phyloP scores from a whole-genome alignment of 768 basidiomycete species.

The Termitomyces sp. region DNA sequence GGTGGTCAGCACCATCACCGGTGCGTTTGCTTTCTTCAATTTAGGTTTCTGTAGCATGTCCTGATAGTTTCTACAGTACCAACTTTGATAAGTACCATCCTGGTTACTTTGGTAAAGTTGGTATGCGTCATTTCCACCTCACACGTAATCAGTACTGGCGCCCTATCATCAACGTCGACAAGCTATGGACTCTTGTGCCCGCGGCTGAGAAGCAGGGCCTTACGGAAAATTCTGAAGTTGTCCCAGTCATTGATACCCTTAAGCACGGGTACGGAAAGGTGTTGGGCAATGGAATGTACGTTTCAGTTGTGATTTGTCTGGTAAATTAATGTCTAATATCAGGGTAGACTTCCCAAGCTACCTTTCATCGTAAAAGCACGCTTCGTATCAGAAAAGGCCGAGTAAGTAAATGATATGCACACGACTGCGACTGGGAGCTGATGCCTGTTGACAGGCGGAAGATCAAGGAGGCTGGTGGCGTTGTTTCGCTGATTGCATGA shows the following conservation, averaged over 20 bases:
- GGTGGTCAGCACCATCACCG: constrained; percentile 99
- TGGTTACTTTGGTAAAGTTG: constrained; percentile 99
- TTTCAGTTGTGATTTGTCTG: constrained; percentile 13
- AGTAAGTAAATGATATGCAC: constrained; percentile 35
- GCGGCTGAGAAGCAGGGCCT: constrained; percentile 75
- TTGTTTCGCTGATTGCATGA: constrained; percentile 90
- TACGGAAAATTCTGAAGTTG: constrained; percentile 69
- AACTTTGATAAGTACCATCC: constrained; percentile 99
- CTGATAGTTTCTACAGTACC: constrained; percentile 43
- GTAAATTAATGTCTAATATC: neutral
- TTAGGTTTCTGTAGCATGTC: neutral
- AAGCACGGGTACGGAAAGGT: constrained; percentile 86
- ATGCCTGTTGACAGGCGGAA: constrained; percentile 37
- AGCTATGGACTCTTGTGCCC: constrained; percentile 90
- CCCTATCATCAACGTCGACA: constrained; percentile 98
- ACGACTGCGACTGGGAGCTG: neutral
- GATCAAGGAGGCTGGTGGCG: constrained; percentile 93
- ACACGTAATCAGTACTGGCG: constrained; percentile 89
- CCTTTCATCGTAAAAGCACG: constrained; percentile 99
- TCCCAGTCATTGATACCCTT: constrained; percentile 92
- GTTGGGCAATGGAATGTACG: constrained; percentile 88
- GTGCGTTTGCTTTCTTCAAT: constrained; percentile 38
- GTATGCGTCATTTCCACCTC: constrained; percentile 99
- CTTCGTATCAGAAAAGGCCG: constrained; percentile 84
- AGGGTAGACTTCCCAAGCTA: constrained; percentile 67